These are phyloP conservation scores for Dipteronia dyeriana DNA, from an alignment of 345 rosid genomes.

Conservation along the genomic window DNA sequence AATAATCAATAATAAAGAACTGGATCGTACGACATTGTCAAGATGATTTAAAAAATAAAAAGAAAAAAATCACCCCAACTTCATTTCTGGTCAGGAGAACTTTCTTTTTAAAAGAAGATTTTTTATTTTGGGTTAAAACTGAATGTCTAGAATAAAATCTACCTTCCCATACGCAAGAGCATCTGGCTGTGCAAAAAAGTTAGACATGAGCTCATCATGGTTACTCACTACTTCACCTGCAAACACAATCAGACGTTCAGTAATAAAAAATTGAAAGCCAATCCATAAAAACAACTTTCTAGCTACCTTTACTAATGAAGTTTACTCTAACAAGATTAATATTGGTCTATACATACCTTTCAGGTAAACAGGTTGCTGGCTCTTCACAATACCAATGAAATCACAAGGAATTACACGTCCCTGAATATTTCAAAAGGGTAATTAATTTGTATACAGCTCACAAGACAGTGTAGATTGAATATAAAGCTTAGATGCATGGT, in stretches of 20 bases:
- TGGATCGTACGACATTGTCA: background rate
- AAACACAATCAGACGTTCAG: constrained; percentile 13
- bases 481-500: background rate
- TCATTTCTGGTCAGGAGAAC: background rate
- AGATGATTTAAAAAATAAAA: background rate
- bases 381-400: constrained; percentile 81
- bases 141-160: constrained; percentile 18
- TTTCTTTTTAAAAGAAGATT: background rate
- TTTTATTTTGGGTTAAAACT: background rate
- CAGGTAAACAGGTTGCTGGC: constrained; percentile 92
- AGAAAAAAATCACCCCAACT: background rate
- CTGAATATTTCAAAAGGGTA: constrained; percentile 41
- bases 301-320: background rate
- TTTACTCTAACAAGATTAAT: background rate
- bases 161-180: constrained; percentile 99
- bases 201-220: constrained; percentile 99
- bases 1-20: background rate
- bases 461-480: background rate
- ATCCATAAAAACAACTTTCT: constrained; percentile 5
- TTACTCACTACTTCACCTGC: constrained; percentile 90
- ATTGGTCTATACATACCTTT: constrained; percentile 48
- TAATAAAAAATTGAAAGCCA: background rate
- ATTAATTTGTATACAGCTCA: background rate
- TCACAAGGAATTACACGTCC: constrained; percentile 96
- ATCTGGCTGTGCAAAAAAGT: constrained; percentile 98